Conservation (phyloP, 148 eudicot species). For the Linanthus parryae region DNA sequence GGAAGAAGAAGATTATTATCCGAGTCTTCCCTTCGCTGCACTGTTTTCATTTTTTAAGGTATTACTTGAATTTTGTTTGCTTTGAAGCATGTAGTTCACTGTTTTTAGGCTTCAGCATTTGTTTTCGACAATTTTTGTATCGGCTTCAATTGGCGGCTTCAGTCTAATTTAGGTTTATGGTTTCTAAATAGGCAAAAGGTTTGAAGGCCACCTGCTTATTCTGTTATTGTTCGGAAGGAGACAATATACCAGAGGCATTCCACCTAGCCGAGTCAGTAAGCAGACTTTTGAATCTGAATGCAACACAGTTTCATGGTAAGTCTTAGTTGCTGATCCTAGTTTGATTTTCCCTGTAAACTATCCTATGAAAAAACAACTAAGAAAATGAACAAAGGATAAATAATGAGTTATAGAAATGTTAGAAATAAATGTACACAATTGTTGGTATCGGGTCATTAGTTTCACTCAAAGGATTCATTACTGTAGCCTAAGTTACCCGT, state of each 20-base stretch:
- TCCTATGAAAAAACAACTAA: no score
- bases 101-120: neutral
- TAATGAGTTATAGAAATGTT: no score
- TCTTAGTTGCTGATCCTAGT: no score
- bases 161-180: no score
- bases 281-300: conserved; percentile 39
- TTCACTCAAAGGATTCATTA: no score
- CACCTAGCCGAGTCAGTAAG: conserved; percentile 76
- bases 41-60: conserved; percentile 95
- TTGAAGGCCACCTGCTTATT: conserved; percentile 90
- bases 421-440: no score
- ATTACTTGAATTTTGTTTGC: neutral
- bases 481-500: no score
- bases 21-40: conserved; percentile 95
- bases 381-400: no score
- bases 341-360: no score
- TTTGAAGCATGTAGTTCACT: no score
- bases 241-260: conserved; percentile 83
- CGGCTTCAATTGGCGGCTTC: neutral
- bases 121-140: neutral
- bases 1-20: conserved; percentile 77
- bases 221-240: conserved; percentile 98
- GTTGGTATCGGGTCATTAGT: no score
- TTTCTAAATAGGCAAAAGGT: conserved; percentile 78
- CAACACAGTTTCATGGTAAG: conserved; percentile 39